Evolutionary conservation across 2,329 filamentous ascomycete genomes (phyloP).

Genomic region (Fusarium sp.): DNA sequence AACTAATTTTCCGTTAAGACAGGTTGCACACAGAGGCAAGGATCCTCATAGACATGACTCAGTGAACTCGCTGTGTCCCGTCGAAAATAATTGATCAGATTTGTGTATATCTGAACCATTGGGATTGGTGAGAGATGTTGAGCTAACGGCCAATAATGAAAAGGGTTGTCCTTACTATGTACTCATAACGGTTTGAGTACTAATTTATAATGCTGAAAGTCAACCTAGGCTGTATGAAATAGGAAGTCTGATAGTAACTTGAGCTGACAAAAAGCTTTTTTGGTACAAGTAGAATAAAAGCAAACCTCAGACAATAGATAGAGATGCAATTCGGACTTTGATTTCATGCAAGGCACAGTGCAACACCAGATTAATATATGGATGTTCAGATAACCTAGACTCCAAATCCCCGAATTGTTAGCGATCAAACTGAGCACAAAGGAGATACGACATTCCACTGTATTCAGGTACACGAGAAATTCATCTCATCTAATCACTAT

Average conservation of each 20-base stretch:
- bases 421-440: neutral
- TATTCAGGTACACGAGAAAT: neutral
- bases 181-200: neutral
- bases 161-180: neutral
- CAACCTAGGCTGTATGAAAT: neutral
- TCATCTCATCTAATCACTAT: neutral
- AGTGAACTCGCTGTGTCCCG: neutral
- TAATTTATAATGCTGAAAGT: neutral
- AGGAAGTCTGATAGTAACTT: neutral
- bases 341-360: neutral
- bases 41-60: neutral
- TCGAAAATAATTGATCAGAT: neutral
- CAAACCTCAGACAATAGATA: neutral
- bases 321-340: neutral
- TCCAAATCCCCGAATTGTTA: neutral
- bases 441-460: conserved; percentile 9
- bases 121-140: neutral
- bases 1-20: neutral
- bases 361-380: neutral
- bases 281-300: neutral
- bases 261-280: neutral
- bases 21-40: neutral
- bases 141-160: neutral
- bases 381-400: neutral
- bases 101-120: too few species aligned